A percentile compares a stretch with the other conserved stretches of the same genome.
Conservation (phyloP, 2,329 filamentous ascomycete genomes). For the Penicillium sp. region DNA sequence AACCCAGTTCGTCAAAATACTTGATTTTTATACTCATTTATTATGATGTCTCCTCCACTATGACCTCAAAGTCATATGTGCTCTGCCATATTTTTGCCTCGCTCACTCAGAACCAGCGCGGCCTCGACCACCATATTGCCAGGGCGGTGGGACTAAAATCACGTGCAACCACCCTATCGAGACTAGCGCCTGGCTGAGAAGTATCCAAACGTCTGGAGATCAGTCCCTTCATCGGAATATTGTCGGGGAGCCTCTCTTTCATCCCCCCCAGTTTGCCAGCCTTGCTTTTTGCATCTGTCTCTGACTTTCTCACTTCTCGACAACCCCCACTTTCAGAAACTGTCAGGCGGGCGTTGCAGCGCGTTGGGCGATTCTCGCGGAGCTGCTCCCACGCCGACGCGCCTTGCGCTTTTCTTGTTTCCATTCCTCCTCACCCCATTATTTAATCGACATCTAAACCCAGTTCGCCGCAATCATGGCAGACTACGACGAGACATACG, state of each 20-base stretch:
- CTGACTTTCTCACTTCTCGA: slow-evolving; percentile 7
- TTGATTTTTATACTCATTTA: neutral
- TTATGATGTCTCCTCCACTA: neutral
- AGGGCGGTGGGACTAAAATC: slow-evolving; percentile 3
- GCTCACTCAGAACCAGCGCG: neutral
- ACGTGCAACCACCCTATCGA: slow-evolving; percentile 18
- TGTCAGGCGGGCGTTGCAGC: slow-evolving; percentile 18
- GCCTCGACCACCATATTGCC: neutral
- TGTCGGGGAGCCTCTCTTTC: slow-evolving; percentile 17
- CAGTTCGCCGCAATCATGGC: slow-evolving; percentile 38
- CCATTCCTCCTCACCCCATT: neutral
- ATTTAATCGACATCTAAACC: slow-evolving; percentile 7
- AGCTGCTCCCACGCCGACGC: slow-evolving; percentile 17
- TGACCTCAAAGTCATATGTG: neutral
- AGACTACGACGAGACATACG: slow-evolving; percentile 56
- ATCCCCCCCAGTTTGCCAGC: slow-evolving; percentile 24
- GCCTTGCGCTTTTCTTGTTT: slow-evolving; percentile 14
- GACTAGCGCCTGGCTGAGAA: slow-evolving; percentile 20
- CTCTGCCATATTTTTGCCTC: neutral
- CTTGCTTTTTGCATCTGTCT: slow-evolving; percentile 12
- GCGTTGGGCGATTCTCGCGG: slow-evolving; percentile 19
- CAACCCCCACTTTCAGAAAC: slow-evolving; percentile 11
- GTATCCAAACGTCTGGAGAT: slow-evolving; percentile 26
- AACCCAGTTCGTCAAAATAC: too few species aligned
- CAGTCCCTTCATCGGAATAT: slow-evolving; percentile 24